Conservation (phyloP, 163 green algal genomes). For the Chlamydomonas reinhardtii region DNA sequence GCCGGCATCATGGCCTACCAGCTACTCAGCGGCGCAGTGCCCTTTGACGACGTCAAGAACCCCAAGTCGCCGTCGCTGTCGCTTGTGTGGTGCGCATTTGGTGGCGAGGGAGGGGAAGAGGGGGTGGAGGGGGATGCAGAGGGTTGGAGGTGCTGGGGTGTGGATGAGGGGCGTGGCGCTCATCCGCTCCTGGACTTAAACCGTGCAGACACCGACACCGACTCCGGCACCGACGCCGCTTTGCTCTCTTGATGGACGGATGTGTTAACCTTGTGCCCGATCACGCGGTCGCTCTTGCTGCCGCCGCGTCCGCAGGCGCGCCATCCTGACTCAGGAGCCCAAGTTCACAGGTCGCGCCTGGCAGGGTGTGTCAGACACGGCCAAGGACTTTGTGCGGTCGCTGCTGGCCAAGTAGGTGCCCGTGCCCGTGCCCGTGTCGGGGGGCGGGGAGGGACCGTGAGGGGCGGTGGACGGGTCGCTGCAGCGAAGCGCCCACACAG, state of each 20-base stretch:
- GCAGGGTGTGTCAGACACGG: slow-evolving; percentile 83
- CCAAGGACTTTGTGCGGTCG: slow-evolving; percentile 84
- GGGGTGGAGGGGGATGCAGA: neutral
- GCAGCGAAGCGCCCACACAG: too few species aligned
- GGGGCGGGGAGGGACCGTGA: too few species aligned
- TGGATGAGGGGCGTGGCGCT: too few species aligned
- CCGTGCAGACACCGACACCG: too few species aligned
- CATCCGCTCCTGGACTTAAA: too few species aligned
- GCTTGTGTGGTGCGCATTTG: slow-evolving; percentile 72
- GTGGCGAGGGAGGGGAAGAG: too few species aligned
- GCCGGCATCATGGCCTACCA: slow-evolving; percentile 93
- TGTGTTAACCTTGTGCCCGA: too few species aligned
- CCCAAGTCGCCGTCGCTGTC: slow-evolving; percentile 79
- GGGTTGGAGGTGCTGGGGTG: neutral
- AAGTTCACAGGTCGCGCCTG: slow-evolving; percentile 76
- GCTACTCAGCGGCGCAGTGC: slow-evolving; percentile 86
- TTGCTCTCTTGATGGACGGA: too few species aligned
- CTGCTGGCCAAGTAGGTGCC: slow-evolving; percentile 84
- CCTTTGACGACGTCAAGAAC: slow-evolving; percentile 90
- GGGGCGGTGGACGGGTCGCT: too few species aligned
- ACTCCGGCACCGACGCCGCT: too few species aligned
- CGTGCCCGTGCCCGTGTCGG: too few species aligned
- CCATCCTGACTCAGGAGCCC: slow-evolving; percentile 86
- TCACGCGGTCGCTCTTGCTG: too few species aligned
- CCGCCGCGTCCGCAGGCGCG: slow-evolving; percentile 64